Evolutionary conservation across 202 grass and related monocot species (phyloP), one percentile per base, ranked within the genome.

Genomic region (Saccharum hybrid): DNA sequence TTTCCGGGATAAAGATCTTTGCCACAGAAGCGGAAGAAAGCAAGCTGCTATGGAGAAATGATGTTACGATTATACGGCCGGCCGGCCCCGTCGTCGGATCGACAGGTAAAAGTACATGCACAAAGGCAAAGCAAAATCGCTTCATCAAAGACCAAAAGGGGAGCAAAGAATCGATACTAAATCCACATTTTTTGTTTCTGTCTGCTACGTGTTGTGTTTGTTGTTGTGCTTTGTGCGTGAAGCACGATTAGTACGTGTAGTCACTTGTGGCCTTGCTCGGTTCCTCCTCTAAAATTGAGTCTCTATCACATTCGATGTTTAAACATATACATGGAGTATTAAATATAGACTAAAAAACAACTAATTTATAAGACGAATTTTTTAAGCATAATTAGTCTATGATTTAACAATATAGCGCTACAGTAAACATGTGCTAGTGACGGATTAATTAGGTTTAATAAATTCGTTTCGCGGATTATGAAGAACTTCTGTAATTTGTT

Each of bases 141-240:
- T 31, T 21, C 65, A 51, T 7, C 63, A 39, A 69, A 33, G 38
- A 61, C 60, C 13, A 88, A 84, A 74, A 74, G 0, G 21, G 73
- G 26, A 28, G 38, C 28, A 68, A 59, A 74, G 43, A 15, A 88
- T 83, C 41, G 42, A 77, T 82, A 8, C 79, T 77, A 77, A 70
- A 76, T 76, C 60, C 63, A 34, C 61, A 36, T 86, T 81, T 79
- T 80, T 74, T 1, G 39, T 86, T 67, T 33, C 18, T 72, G 36
- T 60, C 69, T 36, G 18, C 42, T 83, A 19, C 28, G 62, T 10
- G 46, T 0, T 12, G 28, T 8, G 67, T 7, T 40, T 63, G n/a
- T n/a, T n/a, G n/a, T n/a, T n/a, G 40, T 48, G 45, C 12, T 13
- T 60, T 81, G 36, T 41, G 51, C 79, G 79, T 34, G 79, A 81